Evolutionary conservation across 352 stramenopile species (phyloP).

Genomic region (Phytophthora pluvialis): DNA sequence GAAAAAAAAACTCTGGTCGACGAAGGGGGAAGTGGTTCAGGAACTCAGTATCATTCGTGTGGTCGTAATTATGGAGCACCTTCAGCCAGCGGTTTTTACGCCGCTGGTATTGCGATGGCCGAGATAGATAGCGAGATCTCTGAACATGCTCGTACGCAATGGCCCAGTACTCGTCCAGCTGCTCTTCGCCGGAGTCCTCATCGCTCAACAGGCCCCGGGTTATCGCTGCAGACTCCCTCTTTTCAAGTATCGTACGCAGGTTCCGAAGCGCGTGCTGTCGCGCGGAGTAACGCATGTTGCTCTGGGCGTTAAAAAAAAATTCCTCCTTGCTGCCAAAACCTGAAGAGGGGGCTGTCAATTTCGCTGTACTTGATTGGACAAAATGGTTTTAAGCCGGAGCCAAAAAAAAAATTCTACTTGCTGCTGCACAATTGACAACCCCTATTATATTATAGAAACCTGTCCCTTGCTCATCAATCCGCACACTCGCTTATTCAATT

Average conservation of each 20-base stretch:
- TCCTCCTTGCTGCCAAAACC: too few relatives aligned
- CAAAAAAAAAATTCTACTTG: too few relatives aligned
- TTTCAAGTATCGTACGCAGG: neutral
- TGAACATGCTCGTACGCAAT: neutral
- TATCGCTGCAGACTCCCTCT: neutral
- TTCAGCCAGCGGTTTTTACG: constrained; percentile 2
- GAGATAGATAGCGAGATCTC: neutral
- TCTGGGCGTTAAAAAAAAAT: constrained; percentile 1
- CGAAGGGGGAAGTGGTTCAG: constrained; percentile 1
- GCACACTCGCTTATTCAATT: too few relatives aligned
- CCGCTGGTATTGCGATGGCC: neutral
- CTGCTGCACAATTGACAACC: too few relatives aligned
- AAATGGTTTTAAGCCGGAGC: too few relatives aligned
- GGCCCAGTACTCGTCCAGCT: constrained; percentile 2
- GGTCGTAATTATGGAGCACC: neutral
- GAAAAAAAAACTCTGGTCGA: constrained; percentile 2
- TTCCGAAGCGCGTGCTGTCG: constrained; percentile 1
- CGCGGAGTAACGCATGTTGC: constrained; percentile 6
- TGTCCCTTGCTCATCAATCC: too few relatives aligned
- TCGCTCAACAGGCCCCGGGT: constrained; percentile 1
- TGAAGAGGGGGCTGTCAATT: too few relatives aligned
- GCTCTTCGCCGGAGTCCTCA: constrained; percentile 1
- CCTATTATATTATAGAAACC: too few relatives aligned
- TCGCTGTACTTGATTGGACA: too few relatives aligned
- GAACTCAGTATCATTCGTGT: constrained; percentile 5